Evolutionary conservation across 2,329 filamentous ascomycete species (phyloP), one percentile per base, ranked within the genome.

Genomic region (Knufia petricola): DNA sequence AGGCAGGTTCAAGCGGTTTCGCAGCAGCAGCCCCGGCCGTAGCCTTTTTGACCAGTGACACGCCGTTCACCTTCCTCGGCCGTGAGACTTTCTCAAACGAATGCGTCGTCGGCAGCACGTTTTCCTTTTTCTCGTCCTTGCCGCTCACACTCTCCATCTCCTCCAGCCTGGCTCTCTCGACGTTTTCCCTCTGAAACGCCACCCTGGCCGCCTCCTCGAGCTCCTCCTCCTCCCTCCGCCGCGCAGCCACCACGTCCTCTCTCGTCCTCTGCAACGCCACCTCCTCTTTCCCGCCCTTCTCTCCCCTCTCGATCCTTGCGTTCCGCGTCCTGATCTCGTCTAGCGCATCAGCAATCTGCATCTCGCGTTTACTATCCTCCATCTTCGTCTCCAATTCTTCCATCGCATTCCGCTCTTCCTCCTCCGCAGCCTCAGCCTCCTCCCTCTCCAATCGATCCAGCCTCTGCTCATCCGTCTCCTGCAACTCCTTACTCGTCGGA

Each of bases 281-380:
- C 3, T 73, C 73, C 8, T 79, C 77, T 13, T 75, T 73, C 8
- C 78, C 78, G 45, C 83, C 81, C 2, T 79, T 73, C 52, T 87
- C 81, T 7, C 82, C 84, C 55, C 85, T 76, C 65, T 94, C 87
- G 43, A 92, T 81, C 54, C 88, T 75, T 6, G 92, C 92, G 68
- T 98, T 98, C 55, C 90, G 73, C 46, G 86, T 90, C 49, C 90
- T 76, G 50, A 98, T 95, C 69, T 95, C 89, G 65, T 98, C 92
- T 48, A 98, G 70, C 6, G 89, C 90, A 70, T 98, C 92, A 1
- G 92, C 92, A 38, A 95, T 87, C 15, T 85, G 87, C 89, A 98
- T 98, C 67, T 98, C 92, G 34, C 84, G 77, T 71, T 92, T 89
- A 1, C 89, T 89, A 64, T 98, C 92, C 19, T 85, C 71, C 48